Percentiles rank a stretch among this genome's conserved stretches.
These are phyloP conservation scores for Ascochyta viciae-villosae DNA, from an alignment of 2,329 filamentous ascomycete genomes.

Conservation along the genomic window DNA sequence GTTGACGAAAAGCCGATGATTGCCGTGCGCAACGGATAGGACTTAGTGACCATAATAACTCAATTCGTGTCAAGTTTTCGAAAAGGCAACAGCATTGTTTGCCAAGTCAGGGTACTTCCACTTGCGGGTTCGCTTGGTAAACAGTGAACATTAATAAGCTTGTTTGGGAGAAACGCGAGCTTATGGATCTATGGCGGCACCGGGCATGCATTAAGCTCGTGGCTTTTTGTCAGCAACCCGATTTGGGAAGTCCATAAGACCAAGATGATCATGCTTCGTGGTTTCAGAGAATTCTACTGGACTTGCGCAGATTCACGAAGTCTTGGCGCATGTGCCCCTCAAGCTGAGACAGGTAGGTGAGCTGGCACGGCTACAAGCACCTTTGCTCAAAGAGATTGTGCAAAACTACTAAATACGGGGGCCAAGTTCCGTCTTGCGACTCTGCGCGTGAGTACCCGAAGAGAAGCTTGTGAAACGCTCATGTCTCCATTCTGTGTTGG, in stretches of 20 bases:
- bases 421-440: too few species aligned
- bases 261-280: background rate
- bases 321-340: background rate
- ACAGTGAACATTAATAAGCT: constrained; percentile 9
- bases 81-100: background rate
- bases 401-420: too few species aligned
- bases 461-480: too few species aligned
- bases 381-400: background rate
- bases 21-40: constrained; percentile 4
- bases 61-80: background rate
- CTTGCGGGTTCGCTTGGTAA: constrained; percentile 5
- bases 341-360: background rate
- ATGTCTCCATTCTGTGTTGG: too few species aligned
- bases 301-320: background rate
- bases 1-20: constrained; percentile 65
- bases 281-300: background rate
- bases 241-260: background rate
- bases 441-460: too few species aligned
- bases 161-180: background rate
- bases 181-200: background rate
- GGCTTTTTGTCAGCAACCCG: constrained; percentile 1
- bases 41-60: background rate
- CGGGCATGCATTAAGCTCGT: background rate
- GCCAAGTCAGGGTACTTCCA: background rate
- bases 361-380: background rate